Conservation (phyloP, 208 protist genomes). For the Crithidia brevicula region DNA sequence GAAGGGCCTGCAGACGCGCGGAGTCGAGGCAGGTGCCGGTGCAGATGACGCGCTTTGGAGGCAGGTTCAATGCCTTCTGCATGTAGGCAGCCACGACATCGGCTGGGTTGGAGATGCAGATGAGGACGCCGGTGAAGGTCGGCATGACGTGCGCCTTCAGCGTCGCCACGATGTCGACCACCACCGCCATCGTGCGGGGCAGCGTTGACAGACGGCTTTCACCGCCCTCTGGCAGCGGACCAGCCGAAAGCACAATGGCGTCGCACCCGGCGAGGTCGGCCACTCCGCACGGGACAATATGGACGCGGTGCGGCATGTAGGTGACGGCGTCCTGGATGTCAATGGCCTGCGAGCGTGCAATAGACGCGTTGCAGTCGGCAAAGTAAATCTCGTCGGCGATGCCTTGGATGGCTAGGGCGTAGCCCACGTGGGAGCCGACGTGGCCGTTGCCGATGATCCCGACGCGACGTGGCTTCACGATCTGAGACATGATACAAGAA, state of each 20-base stretch:
- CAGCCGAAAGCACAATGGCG: slow-evolving; percentile 46
- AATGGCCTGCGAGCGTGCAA: slow-evolving; percentile 40
- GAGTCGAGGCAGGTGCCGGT: slow-evolving; percentile 54
- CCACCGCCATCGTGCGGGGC: slow-evolving; percentile 42
- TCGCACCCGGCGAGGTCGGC: slow-evolving; percentile 39
- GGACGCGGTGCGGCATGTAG: slow-evolving; percentile 47
- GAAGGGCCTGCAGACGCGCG: slow-evolving; percentile 41
- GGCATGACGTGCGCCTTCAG: slow-evolving; percentile 35
- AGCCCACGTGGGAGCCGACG: slow-evolving; percentile 52
- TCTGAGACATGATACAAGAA: slow-evolving; percentile 4
- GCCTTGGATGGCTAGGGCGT: slow-evolving; percentile 43
- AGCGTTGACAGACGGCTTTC: slow-evolving; percentile 46
- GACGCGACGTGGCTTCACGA: slow-evolving; percentile 39
- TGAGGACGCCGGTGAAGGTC: slow-evolving; percentile 42
- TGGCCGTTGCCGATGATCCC: slow-evolving; percentile 52
- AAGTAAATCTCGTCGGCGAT: slow-evolving; percentile 48
- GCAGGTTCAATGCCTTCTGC: slow-evolving; percentile 40
- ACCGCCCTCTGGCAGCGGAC: slow-evolving; percentile 32
- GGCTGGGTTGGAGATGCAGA: slow-evolving; percentile 55
- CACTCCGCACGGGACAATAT: slow-evolving; percentile 23
- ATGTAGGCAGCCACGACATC: slow-evolving; percentile 48
- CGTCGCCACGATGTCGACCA: slow-evolving; percentile 36
- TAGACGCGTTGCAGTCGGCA: slow-evolving; percentile 38
- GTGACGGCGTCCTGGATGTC: slow-evolving; percentile 49
- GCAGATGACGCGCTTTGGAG: slow-evolving; percentile 47